phyloP scores from a whole-genome alignment of 768 basidiomycete genomes.

The Termitomyces sp. region DNA sequence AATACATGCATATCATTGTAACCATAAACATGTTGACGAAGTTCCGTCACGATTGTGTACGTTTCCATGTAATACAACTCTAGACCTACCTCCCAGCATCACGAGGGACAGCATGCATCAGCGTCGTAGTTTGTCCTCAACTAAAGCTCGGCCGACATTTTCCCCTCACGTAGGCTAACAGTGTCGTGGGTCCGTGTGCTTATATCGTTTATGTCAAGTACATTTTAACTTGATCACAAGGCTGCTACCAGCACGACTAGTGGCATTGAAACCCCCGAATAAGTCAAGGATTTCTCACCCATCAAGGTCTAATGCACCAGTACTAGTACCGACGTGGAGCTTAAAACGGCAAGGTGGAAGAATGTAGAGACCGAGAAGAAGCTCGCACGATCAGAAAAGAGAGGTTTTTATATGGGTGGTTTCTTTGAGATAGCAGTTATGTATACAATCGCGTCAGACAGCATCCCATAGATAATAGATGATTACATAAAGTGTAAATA shows the following conservation, averaged over 20 bases:
- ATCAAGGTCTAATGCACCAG: background rate
- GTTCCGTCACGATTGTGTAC: no score
- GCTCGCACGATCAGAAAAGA: background rate
- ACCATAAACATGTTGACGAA: background rate
- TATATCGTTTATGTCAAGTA: background rate
- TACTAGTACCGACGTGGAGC: background rate
- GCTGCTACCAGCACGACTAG: background rate
- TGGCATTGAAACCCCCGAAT: background rate
- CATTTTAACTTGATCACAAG: background rate
- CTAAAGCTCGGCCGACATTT: background rate
- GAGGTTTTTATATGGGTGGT: background rate
- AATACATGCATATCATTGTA: background rate
- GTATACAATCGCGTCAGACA: background rate
- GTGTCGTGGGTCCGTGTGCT: constrained; percentile 5
- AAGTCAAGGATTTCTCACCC: background rate
- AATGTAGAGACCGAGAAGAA: background rate
- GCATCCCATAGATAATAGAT: background rate
- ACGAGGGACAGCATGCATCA: background rate
- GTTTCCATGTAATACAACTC: background rate
- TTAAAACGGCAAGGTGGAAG: background rate
- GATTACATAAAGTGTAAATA: background rate
- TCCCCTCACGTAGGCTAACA: background rate
- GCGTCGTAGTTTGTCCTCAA: background rate
- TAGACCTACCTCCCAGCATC: background rate
- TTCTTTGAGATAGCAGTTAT: background rate